These are phyloP conservation scores for Parachaetomium inaequale DNA, from an alignment of 495 filamentous ascomycete genomes.

Conservation along the genomic window DNA sequence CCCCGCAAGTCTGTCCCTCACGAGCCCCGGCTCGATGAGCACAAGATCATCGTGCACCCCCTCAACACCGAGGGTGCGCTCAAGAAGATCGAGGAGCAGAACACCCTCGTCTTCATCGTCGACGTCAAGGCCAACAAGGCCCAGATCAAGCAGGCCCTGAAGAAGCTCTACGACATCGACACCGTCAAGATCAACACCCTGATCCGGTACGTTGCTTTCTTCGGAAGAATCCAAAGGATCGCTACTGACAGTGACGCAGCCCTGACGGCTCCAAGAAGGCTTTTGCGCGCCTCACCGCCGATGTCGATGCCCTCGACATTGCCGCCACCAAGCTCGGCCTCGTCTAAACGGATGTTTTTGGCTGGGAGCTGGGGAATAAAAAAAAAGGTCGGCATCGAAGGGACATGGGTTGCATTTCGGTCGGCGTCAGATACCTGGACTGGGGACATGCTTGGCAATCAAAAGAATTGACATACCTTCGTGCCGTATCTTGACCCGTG, in stretches of 20 bases:
- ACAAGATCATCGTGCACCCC: conserved; percentile 77
- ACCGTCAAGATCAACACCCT: conserved; percentile 98
- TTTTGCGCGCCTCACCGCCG: conserved; percentile 86
- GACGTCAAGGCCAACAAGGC: conserved; percentile 99
- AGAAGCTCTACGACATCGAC: conserved; percentile 99
- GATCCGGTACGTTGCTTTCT: conserved; percentile 64
- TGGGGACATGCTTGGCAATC: conserved; percentile 33
- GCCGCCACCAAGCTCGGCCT: conserved; percentile 97
- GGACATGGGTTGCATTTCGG: conserved; percentile 35
- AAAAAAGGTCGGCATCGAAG: conserved; percentile 25
- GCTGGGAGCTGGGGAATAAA: conserved; percentile 15
- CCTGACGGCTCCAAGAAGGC: conserved; percentile 99
- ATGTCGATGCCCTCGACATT: conserved; percentile 98
- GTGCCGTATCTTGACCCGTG: neutral
- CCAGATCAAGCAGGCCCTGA: conserved; percentile 96
- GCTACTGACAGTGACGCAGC: conserved; percentile 42
- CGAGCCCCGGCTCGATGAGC: conserved; percentile 84
- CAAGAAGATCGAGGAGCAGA: conserved; percentile 99
- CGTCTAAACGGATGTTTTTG: conserved; percentile 60
- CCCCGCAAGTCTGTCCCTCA: conserved; percentile 91
- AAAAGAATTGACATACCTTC: conserved; percentile 36
- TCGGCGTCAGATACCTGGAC: conserved; percentile 38
- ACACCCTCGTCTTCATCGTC: conserved; percentile 98
- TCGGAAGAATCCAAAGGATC: no score
- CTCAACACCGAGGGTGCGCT: conserved; percentile 98